Evolutionary conservation across 495 filamentous ascomycete genomes (phyloP), one percentile per base, ranked within the genome.

Genomic region (Penicillium crystallinum): DNA sequence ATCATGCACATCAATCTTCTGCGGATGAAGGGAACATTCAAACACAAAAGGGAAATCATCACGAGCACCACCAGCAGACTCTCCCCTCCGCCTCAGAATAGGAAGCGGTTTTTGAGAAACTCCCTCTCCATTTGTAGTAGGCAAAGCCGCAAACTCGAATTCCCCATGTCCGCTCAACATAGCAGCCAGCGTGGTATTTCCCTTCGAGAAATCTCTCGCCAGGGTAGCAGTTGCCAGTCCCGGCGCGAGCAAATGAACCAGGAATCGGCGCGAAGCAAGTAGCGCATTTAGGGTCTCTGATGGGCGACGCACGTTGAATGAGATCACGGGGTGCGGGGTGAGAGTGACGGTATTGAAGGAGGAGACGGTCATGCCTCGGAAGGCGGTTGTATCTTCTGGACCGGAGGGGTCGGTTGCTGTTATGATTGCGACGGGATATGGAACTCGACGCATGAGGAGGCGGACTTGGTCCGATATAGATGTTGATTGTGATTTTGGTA

Each of bases 271-370:
- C 0, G 70, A 81, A 6, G 63, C 53, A 30, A 72, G 58, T 4
- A 95, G 74, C 0, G 87, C 86, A 51, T 76, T 72, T 31, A 84
- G 70, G 3, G 88, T 95, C n/a, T 79, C 78, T 27, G 85, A 89
- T 9, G 89, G 88, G 6, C 77, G 70, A 19, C 77, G 78, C 52
- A 95, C 77, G 58, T 95, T 95, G 79, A 95, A 91, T 30, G 84
- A 84, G 31, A 93, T 77, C 22, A 86, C 74, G 0, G 90, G 88
- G 4, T 70, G 57, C 0, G 89, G 89, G 11, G 61, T 51, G 1
- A 93, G 73, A 0, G 84, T 79, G 21, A 95, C 78, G 0, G 87
- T 89, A 17, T 80, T 90, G 72, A 95, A 87, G 11, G 87, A 91
- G 17, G 90, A 95, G 56, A 92, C 83, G 21, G 88, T 90, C 75